Evolutionary conservation across 805 yeast species (phyloP).

Genomic region (Yueomyces sinensis): DNA sequence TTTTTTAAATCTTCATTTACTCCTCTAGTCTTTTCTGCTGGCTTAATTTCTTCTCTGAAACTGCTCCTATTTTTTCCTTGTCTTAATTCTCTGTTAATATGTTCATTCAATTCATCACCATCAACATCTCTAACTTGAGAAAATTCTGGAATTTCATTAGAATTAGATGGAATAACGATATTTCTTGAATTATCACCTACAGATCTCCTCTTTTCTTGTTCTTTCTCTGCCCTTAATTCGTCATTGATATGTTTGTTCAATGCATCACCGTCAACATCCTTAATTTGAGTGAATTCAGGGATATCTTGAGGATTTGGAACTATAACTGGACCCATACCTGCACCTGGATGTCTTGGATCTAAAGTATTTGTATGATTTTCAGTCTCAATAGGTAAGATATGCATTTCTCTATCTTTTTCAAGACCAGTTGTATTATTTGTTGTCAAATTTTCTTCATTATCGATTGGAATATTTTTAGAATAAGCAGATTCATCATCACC

Average conservation of each 20-base stretch:
- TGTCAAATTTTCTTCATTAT: conserved; percentile 4
- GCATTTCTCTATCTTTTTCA: conserved; percentile 9
- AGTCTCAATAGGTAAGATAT: conserved; percentile 32
- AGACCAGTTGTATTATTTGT: neutral
- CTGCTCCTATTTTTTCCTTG: neutral
- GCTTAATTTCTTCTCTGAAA: neutral
- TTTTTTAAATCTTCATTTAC: conserved; percentile 26
- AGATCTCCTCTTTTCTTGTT: neutral
- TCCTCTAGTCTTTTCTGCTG: neutral
- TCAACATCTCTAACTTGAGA: conserved; percentile 40
- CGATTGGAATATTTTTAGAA: conserved; percentile 9
- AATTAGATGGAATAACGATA: conserved; percentile 35
- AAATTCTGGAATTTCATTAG: conserved; percentile 56
- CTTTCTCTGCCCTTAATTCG: too few relatives aligned
- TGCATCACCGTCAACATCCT: conserved; percentile 43
- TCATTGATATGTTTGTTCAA: too few relatives aligned
- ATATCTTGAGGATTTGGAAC: conserved; percentile 29
- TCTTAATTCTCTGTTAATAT: conserved; percentile 13
- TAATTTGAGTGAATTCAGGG: conserved; percentile 46
- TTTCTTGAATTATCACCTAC: conserved; percentile 55
- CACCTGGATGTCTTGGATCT: conserved; percentile 31
- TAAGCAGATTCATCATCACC: conserved; percentile 6
- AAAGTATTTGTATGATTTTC: conserved; percentile 24
- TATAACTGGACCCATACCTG: too few relatives aligned
- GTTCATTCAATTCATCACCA: conserved; percentile 44